A percentile compares a stretch with the other conserved stretches of the same genome.
These are phyloP conservation scores for Saccharomyces kudriavzevii DNA, from an alignment of 805 yeast genomes.

Conservation along the genomic window DNA sequence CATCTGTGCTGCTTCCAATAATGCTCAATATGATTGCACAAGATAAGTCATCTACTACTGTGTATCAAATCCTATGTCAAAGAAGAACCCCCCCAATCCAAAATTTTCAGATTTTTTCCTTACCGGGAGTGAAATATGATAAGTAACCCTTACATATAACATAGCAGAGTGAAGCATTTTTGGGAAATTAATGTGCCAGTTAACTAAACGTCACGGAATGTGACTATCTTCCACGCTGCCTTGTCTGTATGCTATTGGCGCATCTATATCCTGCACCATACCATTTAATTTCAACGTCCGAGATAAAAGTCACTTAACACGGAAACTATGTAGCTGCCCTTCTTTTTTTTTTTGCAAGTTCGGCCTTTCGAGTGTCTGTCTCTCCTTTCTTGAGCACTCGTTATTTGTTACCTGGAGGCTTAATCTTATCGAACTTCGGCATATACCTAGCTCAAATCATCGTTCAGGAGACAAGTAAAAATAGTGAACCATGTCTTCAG, in stretches of 20 bases:
- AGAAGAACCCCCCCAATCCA: background rate
- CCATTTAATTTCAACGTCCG: background rate
- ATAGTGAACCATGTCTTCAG: conserved; percentile 28
- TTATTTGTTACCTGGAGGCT: background rate
- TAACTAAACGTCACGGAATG: background rate
- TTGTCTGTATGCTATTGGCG: background rate
- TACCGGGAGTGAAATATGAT: background rate
- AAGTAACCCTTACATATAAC: background rate
- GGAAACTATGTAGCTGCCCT: background rate
- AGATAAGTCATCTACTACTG: conserved; percentile 20
- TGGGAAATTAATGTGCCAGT: background rate
- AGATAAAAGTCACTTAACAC: background rate
- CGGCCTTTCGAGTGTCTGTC: background rate
- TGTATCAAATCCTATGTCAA: conserved; percentile 11
- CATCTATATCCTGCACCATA: background rate
- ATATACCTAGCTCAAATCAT: background rate
- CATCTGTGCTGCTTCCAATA: conserved; percentile 18
- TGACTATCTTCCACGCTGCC: background rate
- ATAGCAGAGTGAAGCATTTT: background rate
- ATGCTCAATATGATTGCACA: conserved; percentile 12
- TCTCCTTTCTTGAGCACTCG: background rate
- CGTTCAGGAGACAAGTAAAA: background rate
- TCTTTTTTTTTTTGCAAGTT: background rate
- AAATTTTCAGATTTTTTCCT: background rate
- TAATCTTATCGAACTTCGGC: background rate